phyloP scores from a whole-genome alignment of 768 basidiomycete species.

The Aureoboletus auriporus region DNA sequence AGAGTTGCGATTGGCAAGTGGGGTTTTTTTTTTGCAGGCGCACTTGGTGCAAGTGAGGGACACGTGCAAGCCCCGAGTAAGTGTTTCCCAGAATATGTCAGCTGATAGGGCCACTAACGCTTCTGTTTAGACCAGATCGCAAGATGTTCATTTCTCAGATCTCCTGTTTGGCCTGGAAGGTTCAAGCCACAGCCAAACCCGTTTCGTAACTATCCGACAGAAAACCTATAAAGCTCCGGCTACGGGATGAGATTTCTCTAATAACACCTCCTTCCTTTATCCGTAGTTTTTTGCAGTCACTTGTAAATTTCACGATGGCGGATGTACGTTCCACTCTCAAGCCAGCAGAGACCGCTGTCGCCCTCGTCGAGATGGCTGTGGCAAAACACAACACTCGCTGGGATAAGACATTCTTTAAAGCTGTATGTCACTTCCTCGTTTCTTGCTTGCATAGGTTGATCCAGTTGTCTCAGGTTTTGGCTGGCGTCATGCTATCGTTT shows the following conservation, averaged over 20 bases:
- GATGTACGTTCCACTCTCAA: conserved; percentile 45
- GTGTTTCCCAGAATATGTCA: neutral
- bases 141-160: neutral
- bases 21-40: too few species aligned
- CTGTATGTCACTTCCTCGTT: conserved; percentile 40
- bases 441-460: neutral
- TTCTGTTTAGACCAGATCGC: neutral
- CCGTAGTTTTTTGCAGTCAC: neutral
- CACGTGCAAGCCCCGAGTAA: neutral
- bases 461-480: conserved; percentile 46
- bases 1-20: too few species aligned
- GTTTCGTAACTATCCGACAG: conserved; percentile 8
- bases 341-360: conserved; percentile 54
- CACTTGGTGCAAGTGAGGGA: too few species aligned
- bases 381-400: conserved; percentile 61
- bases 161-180: neutral
- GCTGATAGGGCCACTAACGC: neutral
- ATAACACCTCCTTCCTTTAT: conserved; percentile 1
- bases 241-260: neutral
- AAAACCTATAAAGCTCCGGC: conserved; percentile 18
- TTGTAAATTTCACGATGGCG: conserved; percentile 11
- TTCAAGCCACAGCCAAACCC: neutral
- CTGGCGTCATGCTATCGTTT: conserved; percentile 72
- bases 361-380: conserved; percentile 54
- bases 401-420: conserved; percentile 62